Conservation (phyloP, 176 grass and related monocot species). For the Echinochloa phyllopogon region DNA sequence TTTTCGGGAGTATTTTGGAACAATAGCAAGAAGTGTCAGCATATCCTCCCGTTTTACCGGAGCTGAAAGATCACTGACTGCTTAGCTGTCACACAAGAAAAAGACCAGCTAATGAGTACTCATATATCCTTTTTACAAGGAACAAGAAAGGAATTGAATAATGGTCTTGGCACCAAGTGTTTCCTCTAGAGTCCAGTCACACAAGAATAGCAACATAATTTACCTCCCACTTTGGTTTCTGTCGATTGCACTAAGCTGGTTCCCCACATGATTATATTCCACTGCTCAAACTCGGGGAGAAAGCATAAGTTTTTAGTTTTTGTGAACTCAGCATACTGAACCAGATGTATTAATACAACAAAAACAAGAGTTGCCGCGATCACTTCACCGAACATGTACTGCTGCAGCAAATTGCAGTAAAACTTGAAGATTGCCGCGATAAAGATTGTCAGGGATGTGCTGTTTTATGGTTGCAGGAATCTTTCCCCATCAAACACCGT, state of each 20-base stretch:
- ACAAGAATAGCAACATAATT: background rate
- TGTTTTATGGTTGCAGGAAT: no score
- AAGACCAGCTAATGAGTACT: background rate
- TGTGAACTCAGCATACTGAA: constrained; percentile 20
- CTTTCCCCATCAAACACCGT: no score
- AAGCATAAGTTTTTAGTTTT: background rate
- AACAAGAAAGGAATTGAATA: background rate
- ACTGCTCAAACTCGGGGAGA: constrained; percentile 66
- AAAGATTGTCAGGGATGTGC: no score
- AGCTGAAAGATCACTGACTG: constrained; percentile 87
- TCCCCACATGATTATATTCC: constrained; percentile 89
- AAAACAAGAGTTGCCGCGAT: background rate
- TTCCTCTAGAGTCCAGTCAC: background rate
- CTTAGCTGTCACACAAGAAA: constrained; percentile 59
- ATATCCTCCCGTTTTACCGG: constrained; percentile 91
- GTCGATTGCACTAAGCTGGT: constrained; percentile 92
- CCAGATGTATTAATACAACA: background rate
- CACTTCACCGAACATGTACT: no score
- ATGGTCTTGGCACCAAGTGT: background rate
- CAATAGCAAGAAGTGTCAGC: constrained; percentile 90
- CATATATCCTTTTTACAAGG: no score
- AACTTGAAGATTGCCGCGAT: no score
- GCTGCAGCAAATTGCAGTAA: no score
- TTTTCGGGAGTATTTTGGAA: constrained; percentile 97
- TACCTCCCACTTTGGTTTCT: constrained; percentile 99